These are phyloP conservation scores for Populus simonii DNA, from an alignment of 345 rosid species.

Conservation along the genomic window DNA sequence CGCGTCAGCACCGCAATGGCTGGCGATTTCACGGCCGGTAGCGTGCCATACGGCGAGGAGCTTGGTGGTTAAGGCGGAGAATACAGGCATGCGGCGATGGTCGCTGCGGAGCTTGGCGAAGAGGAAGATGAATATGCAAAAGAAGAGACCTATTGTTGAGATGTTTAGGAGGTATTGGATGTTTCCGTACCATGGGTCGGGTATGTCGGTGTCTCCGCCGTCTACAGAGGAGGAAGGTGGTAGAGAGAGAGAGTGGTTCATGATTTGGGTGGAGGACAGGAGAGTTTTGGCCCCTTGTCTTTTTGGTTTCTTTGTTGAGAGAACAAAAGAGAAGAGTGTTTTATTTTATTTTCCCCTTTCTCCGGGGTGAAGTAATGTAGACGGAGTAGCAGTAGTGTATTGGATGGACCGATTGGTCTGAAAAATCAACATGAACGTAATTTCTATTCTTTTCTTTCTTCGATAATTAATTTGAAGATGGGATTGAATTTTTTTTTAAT, in stretches of 20 bases:
- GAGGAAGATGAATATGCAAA: slow-evolving; percentile 80
- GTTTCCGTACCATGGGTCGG: slow-evolving; percentile 84
- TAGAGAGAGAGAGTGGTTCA: slow-evolving; percentile 4
- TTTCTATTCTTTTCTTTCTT: too few relatives aligned
- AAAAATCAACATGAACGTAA: too few relatives aligned
- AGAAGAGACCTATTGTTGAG: slow-evolving; percentile 72
- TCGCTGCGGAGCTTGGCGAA: slow-evolving; percentile 94
- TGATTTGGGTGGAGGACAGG: not conserved
- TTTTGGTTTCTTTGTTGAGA: too few relatives aligned
- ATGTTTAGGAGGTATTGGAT: slow-evolving; percentile 90
- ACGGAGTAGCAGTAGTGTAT: not conserved
- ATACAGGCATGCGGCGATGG: slow-evolving; percentile 85
- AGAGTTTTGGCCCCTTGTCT: not conserved
- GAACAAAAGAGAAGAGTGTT: not conserved
- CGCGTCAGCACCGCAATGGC: slow-evolving; percentile 94
- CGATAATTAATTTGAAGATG: too few relatives aligned
- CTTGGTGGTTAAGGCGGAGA: slow-evolving; percentile 62
- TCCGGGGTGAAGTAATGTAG: not conserved
- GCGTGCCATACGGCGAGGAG: slow-evolving; percentile 98
- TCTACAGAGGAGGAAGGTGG: slow-evolving; percentile 27
- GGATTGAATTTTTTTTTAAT: too few relatives aligned
- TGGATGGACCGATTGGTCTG: too few relatives aligned
- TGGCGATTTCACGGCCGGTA: slow-evolving; percentile 76
- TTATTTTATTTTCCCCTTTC: not conserved
- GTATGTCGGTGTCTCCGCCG: slow-evolving; percentile 33